A percentile compares a stretch with the other conserved stretches of the same genome.
Conservation (phyloP, 345 rosid species). For the Citrus inodora region DNA sequence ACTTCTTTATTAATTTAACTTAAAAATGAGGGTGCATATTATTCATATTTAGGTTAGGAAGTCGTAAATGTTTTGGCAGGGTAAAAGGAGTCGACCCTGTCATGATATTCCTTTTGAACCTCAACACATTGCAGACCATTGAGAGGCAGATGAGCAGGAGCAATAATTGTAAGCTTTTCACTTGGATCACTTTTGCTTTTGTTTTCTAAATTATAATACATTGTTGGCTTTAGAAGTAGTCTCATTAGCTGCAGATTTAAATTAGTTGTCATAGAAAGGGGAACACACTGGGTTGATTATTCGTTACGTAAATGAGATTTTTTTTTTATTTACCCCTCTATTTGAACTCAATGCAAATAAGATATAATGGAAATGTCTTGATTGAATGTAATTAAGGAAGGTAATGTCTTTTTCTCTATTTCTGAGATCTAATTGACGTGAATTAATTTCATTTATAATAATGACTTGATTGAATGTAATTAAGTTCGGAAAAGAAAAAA, state of each 20-base stretch:
- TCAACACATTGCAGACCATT: background rate
- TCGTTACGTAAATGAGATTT: background rate
- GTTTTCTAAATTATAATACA: too few relatives aligned
- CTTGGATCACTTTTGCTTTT: background rate
- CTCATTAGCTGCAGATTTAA: background rate
- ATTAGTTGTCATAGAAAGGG: background rate
- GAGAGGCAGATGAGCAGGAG: background rate
- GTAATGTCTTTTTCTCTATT: too few relatives aligned
- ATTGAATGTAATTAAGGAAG: too few relatives aligned
- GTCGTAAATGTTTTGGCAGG: constrained; percentile 6
- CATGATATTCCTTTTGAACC: background rate
- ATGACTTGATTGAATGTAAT: too few relatives aligned
- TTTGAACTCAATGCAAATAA: too few relatives aligned
- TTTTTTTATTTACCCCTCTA: too few relatives aligned
- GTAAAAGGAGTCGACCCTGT: background rate
- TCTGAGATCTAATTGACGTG: too few relatives aligned
- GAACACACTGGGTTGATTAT: background rate
- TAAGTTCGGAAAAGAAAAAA: too few relatives aligned
- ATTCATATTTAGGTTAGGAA: background rate
- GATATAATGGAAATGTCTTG: too few relatives aligned
- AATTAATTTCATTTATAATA: too few relatives aligned
- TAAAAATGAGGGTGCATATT: background rate
- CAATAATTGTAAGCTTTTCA: background rate
- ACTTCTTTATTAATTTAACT: background rate
- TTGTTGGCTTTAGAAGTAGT: too few relatives aligned